phyloP scores from a whole-genome alignment of 2,329 filamentous ascomycete species.

The Truncatella angustata region DNA sequence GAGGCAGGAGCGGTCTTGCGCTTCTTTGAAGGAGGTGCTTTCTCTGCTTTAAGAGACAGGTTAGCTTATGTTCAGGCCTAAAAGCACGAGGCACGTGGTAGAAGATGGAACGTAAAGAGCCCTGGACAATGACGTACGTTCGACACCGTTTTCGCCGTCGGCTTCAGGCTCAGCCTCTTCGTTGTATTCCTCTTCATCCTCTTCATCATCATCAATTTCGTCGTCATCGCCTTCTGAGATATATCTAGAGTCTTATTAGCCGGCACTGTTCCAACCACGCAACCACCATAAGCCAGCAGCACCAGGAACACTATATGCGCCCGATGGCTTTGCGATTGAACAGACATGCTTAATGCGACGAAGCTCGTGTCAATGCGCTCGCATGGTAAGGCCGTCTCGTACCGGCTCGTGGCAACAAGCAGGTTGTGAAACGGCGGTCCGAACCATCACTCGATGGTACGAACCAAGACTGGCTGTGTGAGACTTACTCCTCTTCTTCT shows the following conservation, averaged over 20 bases:
- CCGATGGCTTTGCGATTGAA: no score
- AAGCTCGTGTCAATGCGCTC: no score
- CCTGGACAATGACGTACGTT: slow-evolving; percentile 22
- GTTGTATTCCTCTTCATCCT: slow-evolving; percentile 27
- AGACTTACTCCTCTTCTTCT: slow-evolving; percentile 35
- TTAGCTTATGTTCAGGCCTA: slow-evolving; percentile 6
- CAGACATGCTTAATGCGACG: no score
- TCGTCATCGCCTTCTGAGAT: slow-evolving; percentile 30
- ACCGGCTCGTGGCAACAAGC: no score
- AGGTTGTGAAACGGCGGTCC: not conserved
- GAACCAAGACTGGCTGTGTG: slow-evolving; percentile 1
- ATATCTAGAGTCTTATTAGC: slow-evolving; percentile 19
- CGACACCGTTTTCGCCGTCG: slow-evolving; percentile 14
- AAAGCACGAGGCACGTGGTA: not conserved
- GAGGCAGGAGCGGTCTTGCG: slow-evolving; percentile 25
- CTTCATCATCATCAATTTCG: slow-evolving; percentile 29
- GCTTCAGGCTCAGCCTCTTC: slow-evolving; percentile 26
- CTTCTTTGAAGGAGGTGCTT: slow-evolving; percentile 30
- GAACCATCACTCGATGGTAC: slow-evolving; percentile 2
- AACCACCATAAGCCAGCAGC: no score
- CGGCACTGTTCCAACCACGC: not conserved
- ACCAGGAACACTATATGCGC: no score
- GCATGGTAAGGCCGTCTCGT: no score
- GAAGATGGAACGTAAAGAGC: not conserved
- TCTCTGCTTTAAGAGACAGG: slow-evolving; percentile 15